Conservation (phyloP, 1,284 basidiomycete species). For the Peniophora sp. region DNA sequence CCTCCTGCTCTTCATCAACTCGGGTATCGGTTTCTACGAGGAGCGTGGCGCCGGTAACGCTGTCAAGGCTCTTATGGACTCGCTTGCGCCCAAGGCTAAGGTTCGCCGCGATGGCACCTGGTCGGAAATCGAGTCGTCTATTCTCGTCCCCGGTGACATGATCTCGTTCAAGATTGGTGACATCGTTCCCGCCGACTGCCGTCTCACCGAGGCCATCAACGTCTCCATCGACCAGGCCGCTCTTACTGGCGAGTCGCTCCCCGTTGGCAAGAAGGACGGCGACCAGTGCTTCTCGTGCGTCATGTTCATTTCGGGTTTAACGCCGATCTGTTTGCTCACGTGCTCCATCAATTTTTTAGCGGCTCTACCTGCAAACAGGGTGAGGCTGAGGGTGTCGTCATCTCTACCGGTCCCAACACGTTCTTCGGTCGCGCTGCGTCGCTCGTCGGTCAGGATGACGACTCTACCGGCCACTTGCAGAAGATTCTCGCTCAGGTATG, state of each 20-base stretch:
- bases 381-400: slow-evolving; percentile 95
- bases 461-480: slow-evolving; percentile 95
- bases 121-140: slow-evolving; percentile 83
- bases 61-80: slow-evolving; percentile 99
- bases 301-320: slow-evolving; percentile 2
- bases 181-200: slow-evolving; percentile 92
- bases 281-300: slow-evolving; percentile 95
- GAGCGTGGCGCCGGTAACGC: slow-evolving; percentile 96
- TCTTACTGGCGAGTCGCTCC: slow-evolving; percentile 92
- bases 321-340: background rate
- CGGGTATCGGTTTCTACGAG: slow-evolving; percentile 96
- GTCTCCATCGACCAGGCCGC: slow-evolving; percentile 96
- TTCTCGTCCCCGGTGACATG: slow-evolving; percentile 91
- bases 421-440: slow-evolving; percentile 96
- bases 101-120: slow-evolving; percentile 80
- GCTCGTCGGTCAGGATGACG: slow-evolving; percentile 92
- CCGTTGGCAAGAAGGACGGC: slow-evolving; percentile 82
- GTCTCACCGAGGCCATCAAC: slow-evolving; percentile 91
- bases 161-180: slow-evolving; percentile 97
- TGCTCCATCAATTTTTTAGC: slow-evolving; percentile 30
- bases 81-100: slow-evolving; percentile 94
- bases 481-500: slow-evolving; percentile 80
- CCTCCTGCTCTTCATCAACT: slow-evolving; percentile 89
- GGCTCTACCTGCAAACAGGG: slow-evolving; percentile 97
- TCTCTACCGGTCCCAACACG: slow-evolving; percentile 92